Base-by-base conservation (phyloP, 2,329 filamentous ascomycete species). In the Colletotrichum filicis region DNA sequence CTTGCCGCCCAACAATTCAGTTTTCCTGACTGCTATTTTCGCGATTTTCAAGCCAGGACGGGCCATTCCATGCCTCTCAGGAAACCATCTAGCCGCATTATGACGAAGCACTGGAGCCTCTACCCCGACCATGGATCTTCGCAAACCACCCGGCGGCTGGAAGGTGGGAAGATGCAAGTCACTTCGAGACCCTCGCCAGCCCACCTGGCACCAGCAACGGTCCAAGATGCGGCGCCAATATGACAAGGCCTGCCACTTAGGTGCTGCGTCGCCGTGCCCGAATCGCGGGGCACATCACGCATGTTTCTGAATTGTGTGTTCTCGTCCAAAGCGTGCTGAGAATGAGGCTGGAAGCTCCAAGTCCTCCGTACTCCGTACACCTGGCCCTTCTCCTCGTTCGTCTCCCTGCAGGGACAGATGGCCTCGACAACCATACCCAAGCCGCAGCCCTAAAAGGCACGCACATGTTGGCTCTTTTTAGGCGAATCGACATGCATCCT, bases 131-230 rank as follows among this genome's bases (percentile, higher is more conserved):
- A 66, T 57, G 71, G 60, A 42, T 65, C 30, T 16, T 71, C 55
- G 32, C 55, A 65, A 49, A 30, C 66, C 66, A 70, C 55, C 32
- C 35, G 42, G 57, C 69, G 35, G 57, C 53, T 73, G 70, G 70
- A 14, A 69, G 64, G 70, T 61, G 70, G 70, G 60, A 71, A 66
- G 61, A 73, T 73, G 71, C 71, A 71, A 73, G 71, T 73, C 71
- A 73, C 71, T 61, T 56, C 24, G n/a, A 58, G 26, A 73, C 59
- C 70, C 66, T 73, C 60, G 16, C 32, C 14, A 73, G 56, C 55
- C 71, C 71, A 65, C 32, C 32, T 35, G 32, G 32, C 32, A 35
- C 66, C n/a, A 63, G 46, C 60, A 56, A 37, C 56, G 55, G 60
- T 42, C 59, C 56, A 24, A 55, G 60, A 70, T 61, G 60, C 71